Evolutionary conservation across 2,329 filamentous ascomycete genomes (phyloP), one percentile per base, ranked within the genome.

Genomic region (Colletotrichum falcatum): DNA sequence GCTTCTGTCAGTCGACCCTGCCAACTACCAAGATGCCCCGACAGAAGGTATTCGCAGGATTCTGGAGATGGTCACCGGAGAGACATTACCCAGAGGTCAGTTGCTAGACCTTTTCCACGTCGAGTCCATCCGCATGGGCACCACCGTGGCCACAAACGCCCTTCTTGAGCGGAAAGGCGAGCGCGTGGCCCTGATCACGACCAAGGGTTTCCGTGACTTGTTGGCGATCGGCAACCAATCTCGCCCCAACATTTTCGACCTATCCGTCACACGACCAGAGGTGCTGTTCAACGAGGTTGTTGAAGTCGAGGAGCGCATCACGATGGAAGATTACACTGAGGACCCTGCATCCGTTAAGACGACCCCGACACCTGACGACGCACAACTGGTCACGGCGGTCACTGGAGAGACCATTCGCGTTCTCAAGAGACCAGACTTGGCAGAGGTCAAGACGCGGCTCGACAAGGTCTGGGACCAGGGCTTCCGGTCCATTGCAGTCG

Each of bases 41-140:
- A 84, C 92, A 37, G 92, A 94, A 82, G 91, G 91, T 30, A 94
- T 94, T 72, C 85, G 91, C 3, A 78, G 79, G 37, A 80, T 83
- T 30, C 73, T 82, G 14, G 80, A 79, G 74, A 74, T 76, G 20
- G 80, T 78, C 7, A 77, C 78, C 1, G 76, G 76, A 4, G 75
- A 75, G 7, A 71, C 77, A 2, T 75, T 82, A 20, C 79, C 81
- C 0, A 75, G 79, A 6, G 80, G 79, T 1, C 74, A 78, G 1
- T 65, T 78, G 8, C 61, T 83, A 14, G 79, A 82, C 14, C 77
- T 81, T 1, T 77, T 76, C 0, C 75, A 78, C 14, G 78, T 83
- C 46, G 90, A 92, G 77, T 91, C 89, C 66, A 93, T 94, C 75
- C 89, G 92, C 28, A 94, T 94, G 91, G 92, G 92, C n/a, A 94